phyloP scores from a whole-genome alignment of 768 basidiomycete genomes.

The Termitomyces sp. region DNA sequence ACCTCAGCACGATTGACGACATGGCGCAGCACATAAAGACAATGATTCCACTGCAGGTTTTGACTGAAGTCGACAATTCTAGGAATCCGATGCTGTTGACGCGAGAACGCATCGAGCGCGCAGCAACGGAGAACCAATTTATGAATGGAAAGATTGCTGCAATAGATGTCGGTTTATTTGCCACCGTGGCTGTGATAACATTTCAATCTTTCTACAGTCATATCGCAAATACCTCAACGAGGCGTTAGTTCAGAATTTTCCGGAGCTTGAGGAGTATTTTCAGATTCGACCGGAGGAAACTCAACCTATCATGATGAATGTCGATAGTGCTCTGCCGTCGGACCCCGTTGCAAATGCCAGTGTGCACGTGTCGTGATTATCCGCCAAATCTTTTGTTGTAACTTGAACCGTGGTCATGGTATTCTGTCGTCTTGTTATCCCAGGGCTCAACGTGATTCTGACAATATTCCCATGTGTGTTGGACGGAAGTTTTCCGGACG shows the following conservation, averaged over 20 bases:
- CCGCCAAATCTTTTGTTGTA: background rate
- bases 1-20: conserved; percentile 64
- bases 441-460: background rate
- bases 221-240: conserved; percentile 68
- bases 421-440: background rate
- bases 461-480: background rate
- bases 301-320: conserved; percentile 1
- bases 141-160: conserved; percentile 88
- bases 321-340: no score
- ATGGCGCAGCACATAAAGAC: conserved; percentile 59
- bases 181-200: background rate
- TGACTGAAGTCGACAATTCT: conserved; percentile 75
- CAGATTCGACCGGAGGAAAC: conserved; percentile 12
- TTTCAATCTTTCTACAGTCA: conserved; percentile 40
- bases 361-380: background rate
- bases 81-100: conserved; percentile 83
- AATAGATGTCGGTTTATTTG: conserved; percentile 49
- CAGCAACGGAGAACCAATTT: conserved; percentile 87
- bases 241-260: conserved; percentile 69
- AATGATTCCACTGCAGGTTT: conserved; percentile 72
- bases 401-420: background rate
- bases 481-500: background rate
- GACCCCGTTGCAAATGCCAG: background rate
- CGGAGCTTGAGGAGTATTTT: conserved; percentile 49
- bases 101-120: conserved; percentile 73